Conservation (phyloP, 129 eudicot genomes). For the Arctium lappa region DNA sequence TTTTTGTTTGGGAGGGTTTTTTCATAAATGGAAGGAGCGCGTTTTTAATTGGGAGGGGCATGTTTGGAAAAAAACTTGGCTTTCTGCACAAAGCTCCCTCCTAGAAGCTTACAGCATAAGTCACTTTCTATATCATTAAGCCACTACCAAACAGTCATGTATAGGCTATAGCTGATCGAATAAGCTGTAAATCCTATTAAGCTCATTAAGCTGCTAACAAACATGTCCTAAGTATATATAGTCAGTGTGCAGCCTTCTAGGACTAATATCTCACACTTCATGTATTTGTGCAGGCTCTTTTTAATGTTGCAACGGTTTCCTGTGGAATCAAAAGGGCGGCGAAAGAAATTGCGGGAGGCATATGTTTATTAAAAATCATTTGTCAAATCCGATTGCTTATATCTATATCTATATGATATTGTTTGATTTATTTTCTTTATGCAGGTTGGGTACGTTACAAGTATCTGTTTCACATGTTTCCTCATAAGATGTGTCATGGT, state of each 20-base stretch:
- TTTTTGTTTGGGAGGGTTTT: no score
- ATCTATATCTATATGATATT: background rate
- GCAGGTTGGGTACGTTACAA: constrained; percentile 95
- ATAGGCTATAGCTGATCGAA: no score
- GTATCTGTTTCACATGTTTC: constrained; percentile 84
- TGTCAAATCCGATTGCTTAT: background rate
- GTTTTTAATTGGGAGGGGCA: no score
- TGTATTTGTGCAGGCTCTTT: constrained; percentile 63
- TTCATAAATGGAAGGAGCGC: no score
- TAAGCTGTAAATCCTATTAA: no score
- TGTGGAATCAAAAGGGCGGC: constrained; percentile 90
- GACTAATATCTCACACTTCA: background rate
- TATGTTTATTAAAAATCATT: constrained; percentile 9
- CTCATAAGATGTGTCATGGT: constrained; percentile 85
- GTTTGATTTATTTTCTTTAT: constrained; percentile 17
- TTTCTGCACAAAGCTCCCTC: no score
- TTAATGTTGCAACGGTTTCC: constrained; percentile 89
- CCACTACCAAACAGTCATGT: no score
- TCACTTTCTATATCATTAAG: no score
- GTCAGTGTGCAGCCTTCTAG: background rate
- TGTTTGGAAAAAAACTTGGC: no score
- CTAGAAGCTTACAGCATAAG: no score
- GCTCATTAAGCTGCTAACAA: no score
- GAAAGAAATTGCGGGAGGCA: constrained; percentile 89
- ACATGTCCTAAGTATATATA: no score